A percentile compares a stretch with the other conserved stretches of the same genome.
phyloP scores from a whole-genome alignment of 257 asterid genomes.

The Leonotis leonurus region DNA sequence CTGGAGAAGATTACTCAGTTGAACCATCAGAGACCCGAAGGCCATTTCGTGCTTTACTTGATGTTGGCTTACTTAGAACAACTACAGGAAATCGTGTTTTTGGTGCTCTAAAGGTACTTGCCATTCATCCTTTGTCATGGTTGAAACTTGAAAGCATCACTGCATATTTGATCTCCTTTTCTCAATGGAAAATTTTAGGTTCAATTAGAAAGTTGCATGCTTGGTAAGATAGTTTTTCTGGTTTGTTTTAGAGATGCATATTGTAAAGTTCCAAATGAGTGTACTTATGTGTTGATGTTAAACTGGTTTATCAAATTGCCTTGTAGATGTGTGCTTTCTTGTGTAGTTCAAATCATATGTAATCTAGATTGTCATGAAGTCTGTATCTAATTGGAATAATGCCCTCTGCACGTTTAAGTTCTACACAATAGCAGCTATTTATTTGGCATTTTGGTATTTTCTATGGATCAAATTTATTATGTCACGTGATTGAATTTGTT shows the following conservation, averaged over 20 bases:
- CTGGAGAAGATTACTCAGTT: slow-evolving; percentile 68
- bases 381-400: not conserved
- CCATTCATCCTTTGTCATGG: not conserved
- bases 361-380: not conserved
- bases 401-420: not conserved
- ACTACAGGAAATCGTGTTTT: slow-evolving; percentile 72
- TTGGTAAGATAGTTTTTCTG: not conserved
- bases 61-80: slow-evolving; percentile 56
- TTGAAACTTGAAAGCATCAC: not conserved
- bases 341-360: not conserved
- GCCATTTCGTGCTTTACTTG: slow-evolving; percentile 67
- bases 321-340: not conserved
- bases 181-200: not conserved
- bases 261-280: too few species aligned
- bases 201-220: not conserved
- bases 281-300: not conserved
- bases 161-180: not conserved
- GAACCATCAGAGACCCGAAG: slow-evolving; percentile 62
- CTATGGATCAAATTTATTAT: too few species aligned
- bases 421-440: too few species aligned
- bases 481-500: too few species aligned
- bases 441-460: too few species aligned
- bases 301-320: not conserved
- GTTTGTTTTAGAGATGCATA: not conserved
- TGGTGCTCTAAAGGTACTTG: slow-evolving; percentile 63